phyloP scores from a whole-genome alignment of 73 alveolate species.

The Tetrahymena borealis region DNA sequence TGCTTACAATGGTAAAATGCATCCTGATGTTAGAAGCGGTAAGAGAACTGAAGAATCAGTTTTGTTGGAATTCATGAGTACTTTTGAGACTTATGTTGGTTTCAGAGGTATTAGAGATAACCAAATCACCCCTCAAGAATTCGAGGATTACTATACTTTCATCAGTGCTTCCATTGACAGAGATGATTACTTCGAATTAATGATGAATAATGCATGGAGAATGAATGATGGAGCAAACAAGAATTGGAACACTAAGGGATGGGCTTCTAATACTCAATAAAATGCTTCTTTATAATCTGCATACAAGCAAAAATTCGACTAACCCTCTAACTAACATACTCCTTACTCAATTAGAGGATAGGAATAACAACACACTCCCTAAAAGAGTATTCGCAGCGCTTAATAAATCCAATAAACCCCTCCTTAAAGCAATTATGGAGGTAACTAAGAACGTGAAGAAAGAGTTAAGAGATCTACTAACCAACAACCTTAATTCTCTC shows the following conservation, averaged over 20 bases:
- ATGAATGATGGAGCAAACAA: slow-evolving; percentile 40
- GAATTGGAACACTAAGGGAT: slow-evolving; percentile 25
- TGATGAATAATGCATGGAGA: slow-evolving; percentile 86
- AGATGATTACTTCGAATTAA: slow-evolving; percentile 66
- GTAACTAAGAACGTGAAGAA: neutral
- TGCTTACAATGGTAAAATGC: slow-evolving; percentile 46
- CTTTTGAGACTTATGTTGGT: slow-evolving; percentile 49
- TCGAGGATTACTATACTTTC: slow-evolving; percentile 56
- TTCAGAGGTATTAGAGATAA: neutral
- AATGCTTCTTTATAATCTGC: neutral
- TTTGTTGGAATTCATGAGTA: slow-evolving; percentile 44
- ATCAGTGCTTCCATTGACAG: slow-evolving; percentile 68
- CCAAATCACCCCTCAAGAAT: slow-evolving; percentile 34
- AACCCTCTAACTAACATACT: neutral
- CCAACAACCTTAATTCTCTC: neutral
- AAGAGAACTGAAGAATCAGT: slow-evolving; percentile 58
- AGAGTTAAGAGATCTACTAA: neutral
- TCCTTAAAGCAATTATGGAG: neutral
- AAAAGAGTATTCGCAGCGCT: neutral
- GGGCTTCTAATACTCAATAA: slow-evolving; percentile 17
- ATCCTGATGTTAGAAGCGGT: slow-evolving; percentile 54
- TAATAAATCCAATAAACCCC: neutral
- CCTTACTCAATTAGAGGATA: neutral
- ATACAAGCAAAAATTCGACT: neutral
- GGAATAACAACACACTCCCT: neutral